Percentiles rank a stretch among this genome's conserved stretches.
phyloP scores from a whole-genome alignment of 1,139 yeast species.

The Dujonia santamariae region DNA sequence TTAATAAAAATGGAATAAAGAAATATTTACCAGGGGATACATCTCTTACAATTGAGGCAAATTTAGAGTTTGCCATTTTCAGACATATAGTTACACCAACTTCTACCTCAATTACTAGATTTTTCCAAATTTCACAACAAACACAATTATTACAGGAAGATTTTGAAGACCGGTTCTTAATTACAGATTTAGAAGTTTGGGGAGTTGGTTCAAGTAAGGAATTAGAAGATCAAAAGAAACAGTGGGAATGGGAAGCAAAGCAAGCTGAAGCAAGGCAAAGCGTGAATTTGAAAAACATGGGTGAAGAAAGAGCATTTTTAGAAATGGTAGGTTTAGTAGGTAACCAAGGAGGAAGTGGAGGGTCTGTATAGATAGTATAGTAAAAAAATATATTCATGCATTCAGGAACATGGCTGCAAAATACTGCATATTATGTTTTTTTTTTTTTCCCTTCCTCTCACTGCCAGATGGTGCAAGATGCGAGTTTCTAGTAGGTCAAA shows the following conservation, averaged over 20 bases:
- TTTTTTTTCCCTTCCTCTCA: constrained; percentile 2
- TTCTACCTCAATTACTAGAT: constrained; percentile 19
- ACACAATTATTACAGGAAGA: constrained; percentile 22
- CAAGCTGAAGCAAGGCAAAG: constrained; percentile 78
- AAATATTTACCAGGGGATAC: constrained; percentile 61
- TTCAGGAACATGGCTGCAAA: neutral
- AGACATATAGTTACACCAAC: constrained; percentile 51
- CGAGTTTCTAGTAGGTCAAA: too few species aligned
- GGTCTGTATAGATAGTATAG: neutral
- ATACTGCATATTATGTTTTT: neutral
- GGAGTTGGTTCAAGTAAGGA: constrained; percentile 83
- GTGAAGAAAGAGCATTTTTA: constrained; percentile 80
- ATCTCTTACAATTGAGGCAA: constrained; percentile 72
- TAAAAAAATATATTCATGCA: too few species aligned
- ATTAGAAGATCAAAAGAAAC: constrained; percentile 67
- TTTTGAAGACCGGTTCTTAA: constrained; percentile 69
- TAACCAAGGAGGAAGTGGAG: constrained; percentile 61
- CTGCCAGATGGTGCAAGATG: neutral
- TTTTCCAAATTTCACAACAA: constrained; percentile 27
- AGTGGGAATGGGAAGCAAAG: constrained; percentile 90
- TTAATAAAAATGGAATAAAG: constrained; percentile 40
- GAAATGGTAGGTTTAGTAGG: constrained; percentile 93
- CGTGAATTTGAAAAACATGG: constrained; percentile 61
- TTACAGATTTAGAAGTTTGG: constrained; percentile 85
- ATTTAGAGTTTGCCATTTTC: constrained; percentile 78